Percentiles rank a stretch among this genome's conserved stretches.
phyloP scores from a whole-genome alignment of 352 stramenopile species.

The Phytophthora syringae region DNA sequence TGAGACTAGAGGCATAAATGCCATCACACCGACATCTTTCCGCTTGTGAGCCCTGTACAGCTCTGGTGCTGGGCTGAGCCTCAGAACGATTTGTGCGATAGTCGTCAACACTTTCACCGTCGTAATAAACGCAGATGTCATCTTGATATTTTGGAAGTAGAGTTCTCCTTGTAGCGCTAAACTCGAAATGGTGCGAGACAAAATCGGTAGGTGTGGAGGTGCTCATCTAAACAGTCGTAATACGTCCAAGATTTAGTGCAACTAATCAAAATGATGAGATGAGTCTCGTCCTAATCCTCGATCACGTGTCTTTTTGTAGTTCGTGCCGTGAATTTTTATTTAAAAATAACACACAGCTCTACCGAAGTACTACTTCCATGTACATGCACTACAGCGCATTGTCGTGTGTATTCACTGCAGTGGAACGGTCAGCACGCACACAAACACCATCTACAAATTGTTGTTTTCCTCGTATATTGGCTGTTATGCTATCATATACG shows the following conservation, averaged over 20 bases:
- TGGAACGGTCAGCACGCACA: too few species aligned
- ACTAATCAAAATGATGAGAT: constrained; percentile 21
- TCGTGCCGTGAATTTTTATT: too few species aligned
- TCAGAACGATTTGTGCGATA: constrained; percentile 26
- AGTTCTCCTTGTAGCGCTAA: neutral
- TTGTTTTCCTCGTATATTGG: too few species aligned
- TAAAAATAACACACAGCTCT: too few species aligned
- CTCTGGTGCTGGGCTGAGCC: constrained; percentile 33
- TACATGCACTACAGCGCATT: too few species aligned
- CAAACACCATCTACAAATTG: too few species aligned
- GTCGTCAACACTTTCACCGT: constrained; percentile 36
- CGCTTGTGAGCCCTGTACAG: constrained; percentile 29
- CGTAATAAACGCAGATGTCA: constrained; percentile 29
- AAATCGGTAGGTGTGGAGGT: neutral
- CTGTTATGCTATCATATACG: too few species aligned
- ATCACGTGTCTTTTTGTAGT: neutral
- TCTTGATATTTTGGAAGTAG: neutral
- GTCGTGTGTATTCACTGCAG: too few species aligned
- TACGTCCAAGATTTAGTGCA: neutral
- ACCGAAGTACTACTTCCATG: too few species aligned
- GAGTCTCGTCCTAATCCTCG: constrained; percentile 16
- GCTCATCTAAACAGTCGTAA: neutral
- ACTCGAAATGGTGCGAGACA: constrained; percentile 2
- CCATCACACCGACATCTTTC: constrained; percentile 24
- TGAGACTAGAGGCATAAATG: constrained; percentile 29